Percentiles rank a stretch among this genome's conserved stretches.
phyloP scores from a whole-genome alignment of 1,284 basidiomycete genomes.

The Pseudozyma tsukubaensis region DNA sequence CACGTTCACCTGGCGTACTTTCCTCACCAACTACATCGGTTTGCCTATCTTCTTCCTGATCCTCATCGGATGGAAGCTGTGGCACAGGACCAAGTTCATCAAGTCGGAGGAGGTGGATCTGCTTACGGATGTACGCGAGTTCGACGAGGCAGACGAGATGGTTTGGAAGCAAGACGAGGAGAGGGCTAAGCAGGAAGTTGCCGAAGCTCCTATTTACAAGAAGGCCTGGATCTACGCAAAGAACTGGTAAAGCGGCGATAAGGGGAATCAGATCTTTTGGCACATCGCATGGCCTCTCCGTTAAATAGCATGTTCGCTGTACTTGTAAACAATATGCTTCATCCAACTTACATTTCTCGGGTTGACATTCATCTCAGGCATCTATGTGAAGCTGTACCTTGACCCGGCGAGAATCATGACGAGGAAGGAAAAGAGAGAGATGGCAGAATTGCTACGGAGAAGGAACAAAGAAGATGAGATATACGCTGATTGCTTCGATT shows the following conservation, averaged over 20 bases:
- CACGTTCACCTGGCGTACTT: constrained; percentile 78
- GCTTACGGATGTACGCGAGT: constrained; percentile 48
- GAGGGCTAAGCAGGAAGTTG: constrained; percentile 10
- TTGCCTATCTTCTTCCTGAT: constrained; percentile 56
- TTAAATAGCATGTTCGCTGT: too few relatives aligned
- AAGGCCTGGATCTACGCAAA: constrained; percentile 46
- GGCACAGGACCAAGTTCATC: constrained; percentile 45
- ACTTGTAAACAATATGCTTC: too few relatives aligned
- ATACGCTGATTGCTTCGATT: too few relatives aligned
- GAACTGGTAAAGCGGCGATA: constrained; percentile 36
- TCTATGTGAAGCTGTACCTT: too few relatives aligned
- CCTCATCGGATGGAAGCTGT: constrained; percentile 60
- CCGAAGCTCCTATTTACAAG: constrained; percentile 20
- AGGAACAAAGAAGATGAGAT: too few relatives aligned
- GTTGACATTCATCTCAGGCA: too few relatives aligned
- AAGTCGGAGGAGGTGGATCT: constrained; percentile 58
- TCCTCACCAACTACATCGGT: constrained; percentile 71
- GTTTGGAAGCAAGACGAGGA: constrained; percentile 53
- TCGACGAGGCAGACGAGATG: constrained; percentile 44
- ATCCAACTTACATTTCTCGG: too few relatives aligned
- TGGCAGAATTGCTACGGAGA: too few relatives aligned
- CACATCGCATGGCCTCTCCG: too few relatives aligned
- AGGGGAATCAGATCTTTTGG: too few relatives aligned
- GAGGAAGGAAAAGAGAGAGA: too few relatives aligned
- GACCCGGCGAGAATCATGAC: too few relatives aligned